phyloP scores from a whole-genome alignment of 2,329 filamentous ascomycete species.

The Alternaria tenuissima region DNA sequence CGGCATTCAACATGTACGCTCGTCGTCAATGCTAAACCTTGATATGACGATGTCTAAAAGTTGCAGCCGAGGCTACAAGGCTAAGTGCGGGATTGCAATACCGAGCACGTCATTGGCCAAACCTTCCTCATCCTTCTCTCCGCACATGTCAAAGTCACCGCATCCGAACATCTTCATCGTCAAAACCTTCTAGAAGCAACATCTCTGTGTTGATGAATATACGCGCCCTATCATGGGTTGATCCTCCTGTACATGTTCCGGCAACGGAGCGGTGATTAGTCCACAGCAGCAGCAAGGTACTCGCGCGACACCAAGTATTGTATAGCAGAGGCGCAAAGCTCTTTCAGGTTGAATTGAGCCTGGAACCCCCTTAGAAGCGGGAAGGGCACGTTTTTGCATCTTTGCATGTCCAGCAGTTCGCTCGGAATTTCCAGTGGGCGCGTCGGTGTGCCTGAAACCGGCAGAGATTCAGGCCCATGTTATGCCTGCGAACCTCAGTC shows the following conservation, averaged over 20 bases:
- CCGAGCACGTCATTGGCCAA: constrained; percentile 32
- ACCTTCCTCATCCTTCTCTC: not conserved
- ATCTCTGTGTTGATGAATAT: not conserved
- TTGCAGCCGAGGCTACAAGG: constrained; percentile 35
- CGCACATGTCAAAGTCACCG: not conserved
- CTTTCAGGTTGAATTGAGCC: not conserved
- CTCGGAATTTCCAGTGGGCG: constrained; percentile 10
- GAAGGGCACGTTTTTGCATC: not conserved
- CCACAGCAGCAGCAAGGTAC: not conserved
- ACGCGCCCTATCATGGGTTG: not conserved
- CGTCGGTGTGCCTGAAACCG: constrained; percentile 41
- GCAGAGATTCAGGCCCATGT: constrained; percentile 40
- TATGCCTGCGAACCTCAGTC: constrained; percentile 36
- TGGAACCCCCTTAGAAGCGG: not conserved
- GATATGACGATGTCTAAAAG: constrained; percentile 37
- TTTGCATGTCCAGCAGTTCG: not conserved
- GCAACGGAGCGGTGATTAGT: not conserved
- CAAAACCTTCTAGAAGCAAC: not conserved
- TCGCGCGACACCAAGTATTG: not conserved
- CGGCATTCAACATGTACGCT: constrained; percentile 11
- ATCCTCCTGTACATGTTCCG: not conserved
- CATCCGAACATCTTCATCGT: not conserved
- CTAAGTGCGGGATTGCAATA: constrained; percentile 35
- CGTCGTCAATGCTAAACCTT: constrained; percentile 23
- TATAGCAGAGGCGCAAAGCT: not conserved